Percentiles rank a stretch among this genome's conserved stretches.
Evolutionary conservation across 2,329 filamentous ascomycete genomes (phyloP).

Genomic region (Pseudogymnoascus pannorum): DNA sequence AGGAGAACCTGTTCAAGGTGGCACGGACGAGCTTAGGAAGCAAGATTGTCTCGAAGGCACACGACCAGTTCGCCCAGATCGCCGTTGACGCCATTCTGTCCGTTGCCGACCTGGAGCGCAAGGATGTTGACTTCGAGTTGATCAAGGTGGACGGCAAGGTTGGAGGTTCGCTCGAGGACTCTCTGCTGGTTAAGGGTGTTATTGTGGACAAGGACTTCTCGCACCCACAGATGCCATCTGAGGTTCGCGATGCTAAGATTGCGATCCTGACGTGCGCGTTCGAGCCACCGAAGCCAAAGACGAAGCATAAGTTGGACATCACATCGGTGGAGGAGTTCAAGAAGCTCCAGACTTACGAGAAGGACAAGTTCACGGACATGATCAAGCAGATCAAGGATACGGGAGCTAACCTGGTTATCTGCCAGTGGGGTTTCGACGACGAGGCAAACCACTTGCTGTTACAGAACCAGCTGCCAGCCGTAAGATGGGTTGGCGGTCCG

Average conservation of each 20-base stretch:
- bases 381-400: constrained; percentile 97
- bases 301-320: constrained; percentile 98
- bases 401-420: constrained; percentile 94
- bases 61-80: constrained; percentile 96
- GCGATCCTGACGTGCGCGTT: constrained; percentile 97
- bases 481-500: constrained; percentile 95
- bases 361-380: constrained; percentile 96
- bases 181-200: constrained; percentile 90
- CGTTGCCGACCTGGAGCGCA: constrained; percentile 89
- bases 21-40: constrained; percentile 92
- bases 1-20: constrained; percentile 83
- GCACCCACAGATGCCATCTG: constrained; percentile 96
- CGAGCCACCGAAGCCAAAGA: constrained; percentile 98
- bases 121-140: constrained; percentile 96
- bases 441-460: constrained; percentile 96
- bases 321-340: constrained; percentile 97
- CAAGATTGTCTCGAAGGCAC: constrained; percentile 98
- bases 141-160: constrained; percentile 99
- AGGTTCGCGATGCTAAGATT: constrained; percentile 91
- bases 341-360: constrained; percentile 92
- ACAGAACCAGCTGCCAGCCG: constrained; percentile 91
- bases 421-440: constrained; percentile 99
- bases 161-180: constrained; percentile 86
- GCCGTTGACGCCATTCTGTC: constrained; percentile 95
- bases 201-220: constrained; percentile 99